These are phyloP conservation scores for Striga asiatica DNA, from an alignment of 257 asterid genomes.

Conservation along the genomic window DNA sequence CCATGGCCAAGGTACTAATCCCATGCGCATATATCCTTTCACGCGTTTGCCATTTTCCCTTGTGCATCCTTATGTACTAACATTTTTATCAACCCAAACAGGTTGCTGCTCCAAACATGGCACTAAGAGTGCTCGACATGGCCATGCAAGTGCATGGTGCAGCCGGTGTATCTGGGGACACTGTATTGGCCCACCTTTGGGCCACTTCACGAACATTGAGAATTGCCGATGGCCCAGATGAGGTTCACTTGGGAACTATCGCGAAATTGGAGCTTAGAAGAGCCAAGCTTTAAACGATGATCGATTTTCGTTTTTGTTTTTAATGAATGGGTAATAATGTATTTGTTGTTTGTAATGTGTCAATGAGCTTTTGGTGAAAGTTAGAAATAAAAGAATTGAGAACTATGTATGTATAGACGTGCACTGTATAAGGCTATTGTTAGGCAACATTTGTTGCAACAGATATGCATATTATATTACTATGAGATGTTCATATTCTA, in stretches of 20 bases:
- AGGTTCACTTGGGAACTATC: constrained; percentile 85
- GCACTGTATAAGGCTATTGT: no score
- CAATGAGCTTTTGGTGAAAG: no score
- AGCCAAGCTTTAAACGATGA: constrained; percentile 65
- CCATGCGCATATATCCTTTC: no score
- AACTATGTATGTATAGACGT: no score
- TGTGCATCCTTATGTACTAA: neutral
- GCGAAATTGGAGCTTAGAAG: constrained; percentile 71
- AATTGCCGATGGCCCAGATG: constrained; percentile 97
- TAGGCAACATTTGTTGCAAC: no score
- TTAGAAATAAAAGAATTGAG: no score
- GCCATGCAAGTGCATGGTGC: constrained; percentile 99
- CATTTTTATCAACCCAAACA: constrained; percentile 10
- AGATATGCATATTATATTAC: no score
- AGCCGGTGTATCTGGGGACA: constrained; percentile 87
- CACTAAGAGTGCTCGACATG: constrained; percentile 74
- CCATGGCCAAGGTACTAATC: constrained; percentile 91
- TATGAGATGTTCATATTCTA: no score
- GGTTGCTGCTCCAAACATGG: constrained; percentile 97
- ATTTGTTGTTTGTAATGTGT: no score
- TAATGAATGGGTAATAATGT: no score
- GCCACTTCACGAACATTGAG: constrained; percentile 78
- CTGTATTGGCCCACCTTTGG: constrained; percentile 78
- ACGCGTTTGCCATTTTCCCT: no score
- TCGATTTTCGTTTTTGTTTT: no score